Evolutionary conservation across 129 eudicot genomes (phyloP).

Genomic region (Chrysanthemum makinoi): DNA sequence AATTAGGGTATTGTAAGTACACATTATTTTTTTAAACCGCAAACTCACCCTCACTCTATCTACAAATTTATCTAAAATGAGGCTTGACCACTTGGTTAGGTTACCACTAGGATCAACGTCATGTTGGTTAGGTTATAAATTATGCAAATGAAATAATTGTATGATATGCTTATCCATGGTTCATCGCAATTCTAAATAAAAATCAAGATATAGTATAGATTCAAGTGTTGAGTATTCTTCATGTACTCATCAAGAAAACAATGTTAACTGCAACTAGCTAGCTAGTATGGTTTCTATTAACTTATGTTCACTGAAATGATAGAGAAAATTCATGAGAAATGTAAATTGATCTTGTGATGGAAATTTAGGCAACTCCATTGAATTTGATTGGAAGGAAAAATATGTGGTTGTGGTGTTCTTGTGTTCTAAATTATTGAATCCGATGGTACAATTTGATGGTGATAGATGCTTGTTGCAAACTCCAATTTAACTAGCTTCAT

Average conservation of each 20-base stretch:
- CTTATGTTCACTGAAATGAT: not conserved
- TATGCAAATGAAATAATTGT: too few relatives aligned
- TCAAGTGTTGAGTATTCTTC: not conserved
- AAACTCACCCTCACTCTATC: too few relatives aligned
- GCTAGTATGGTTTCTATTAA: not conserved
- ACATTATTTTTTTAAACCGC: too few relatives aligned
- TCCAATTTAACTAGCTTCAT: constrained; percentile 15
- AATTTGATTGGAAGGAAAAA: constrained; percentile 25
- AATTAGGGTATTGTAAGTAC: too few relatives aligned
- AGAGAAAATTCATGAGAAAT: constrained; percentile 8
- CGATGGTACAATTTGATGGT: constrained; percentile 34
- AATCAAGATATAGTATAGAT: constrained; percentile 3
- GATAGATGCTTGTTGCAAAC: constrained; percentile 32
- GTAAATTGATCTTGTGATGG: constrained; percentile 17
- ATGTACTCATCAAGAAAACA: not conserved
- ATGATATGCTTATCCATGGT: too few relatives aligned
- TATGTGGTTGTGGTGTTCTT: constrained; percentile 33
- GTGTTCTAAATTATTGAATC: constrained; percentile 32
- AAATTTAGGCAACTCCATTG: constrained; percentile 17
- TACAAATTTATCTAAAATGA: too few relatives aligned
- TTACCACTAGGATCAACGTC: too few relatives aligned
- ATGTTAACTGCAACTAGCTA: not conserved
- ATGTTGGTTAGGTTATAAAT: too few relatives aligned
- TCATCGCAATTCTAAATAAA: too few relatives aligned
- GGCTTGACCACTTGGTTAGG: too few relatives aligned